Percentiles rank a stretch among this genome's conserved stretches.
Conservation (phyloP, 306 rosid species). For the Bauhinia variegata region DNA sequence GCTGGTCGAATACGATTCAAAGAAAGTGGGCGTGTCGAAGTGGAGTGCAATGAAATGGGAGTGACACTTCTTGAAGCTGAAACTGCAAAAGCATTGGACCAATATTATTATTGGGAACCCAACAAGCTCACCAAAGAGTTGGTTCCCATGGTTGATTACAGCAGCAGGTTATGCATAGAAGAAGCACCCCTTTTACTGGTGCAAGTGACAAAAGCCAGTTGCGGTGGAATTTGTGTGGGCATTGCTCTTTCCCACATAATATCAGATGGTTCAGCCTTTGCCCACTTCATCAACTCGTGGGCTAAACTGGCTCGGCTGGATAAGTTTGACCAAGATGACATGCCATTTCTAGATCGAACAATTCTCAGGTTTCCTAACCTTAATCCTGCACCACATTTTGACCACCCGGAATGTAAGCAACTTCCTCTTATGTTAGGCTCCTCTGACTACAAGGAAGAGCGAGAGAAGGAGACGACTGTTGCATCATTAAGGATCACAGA, state of each 20-base stretch:
- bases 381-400: background rate
- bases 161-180: background rate
- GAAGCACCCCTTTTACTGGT: background rate
- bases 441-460: background rate
- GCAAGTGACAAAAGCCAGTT: background rate
- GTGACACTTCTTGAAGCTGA: background rate
- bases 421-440: background rate
- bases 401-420: background rate
- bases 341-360: background rate
- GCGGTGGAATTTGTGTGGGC: background rate
- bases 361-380: background rate
- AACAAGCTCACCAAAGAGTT: background rate
- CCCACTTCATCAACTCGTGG: conserved; percentile 1
- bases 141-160: background rate
- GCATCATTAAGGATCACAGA: background rate
- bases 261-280: background rate
- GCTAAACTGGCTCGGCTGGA: background rate
- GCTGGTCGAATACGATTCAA: background rate
- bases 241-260: background rate
- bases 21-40: too few relatives aligned
- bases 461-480: background rate
- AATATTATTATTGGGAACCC: background rate
- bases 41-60: background rate
- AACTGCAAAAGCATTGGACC: background rate
- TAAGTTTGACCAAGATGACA: background rate